These are phyloP conservation scores for Linanthus parryae DNA, from an alignment of 148 eudicot species.

Conservation along the genomic window DNA sequence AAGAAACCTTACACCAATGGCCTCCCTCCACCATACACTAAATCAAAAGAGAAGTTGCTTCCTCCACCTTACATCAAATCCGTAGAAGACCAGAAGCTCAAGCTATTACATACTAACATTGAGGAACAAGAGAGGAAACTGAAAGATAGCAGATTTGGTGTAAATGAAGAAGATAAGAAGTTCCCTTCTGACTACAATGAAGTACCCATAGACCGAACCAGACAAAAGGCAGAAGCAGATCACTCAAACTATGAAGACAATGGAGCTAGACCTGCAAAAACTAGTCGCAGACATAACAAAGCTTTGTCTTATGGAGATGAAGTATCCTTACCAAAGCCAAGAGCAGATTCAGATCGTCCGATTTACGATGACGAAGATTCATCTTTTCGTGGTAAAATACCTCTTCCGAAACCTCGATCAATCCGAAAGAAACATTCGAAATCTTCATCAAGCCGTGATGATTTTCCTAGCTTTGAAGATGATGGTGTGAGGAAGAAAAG, in stretches of 20 bases:
- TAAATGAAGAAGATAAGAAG: conserved; percentile 16
- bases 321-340: conserved; percentile 50
- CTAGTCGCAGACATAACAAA: conserved; percentile 24
- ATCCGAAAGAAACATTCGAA: conserved; percentile 49
- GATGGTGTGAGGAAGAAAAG: conserved; percentile 37
- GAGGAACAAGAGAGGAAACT: no score
- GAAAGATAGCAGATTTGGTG: conserved; percentile 29
- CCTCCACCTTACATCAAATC: conserved; percentile 81
- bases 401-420: conserved; percentile 63
- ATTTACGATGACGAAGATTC: conserved; percentile 37
- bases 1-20: conserved; percentile 31
- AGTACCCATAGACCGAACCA: conserved; percentile 24
- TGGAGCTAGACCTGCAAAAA: conserved; percentile 7
- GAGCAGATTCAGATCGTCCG: no score
- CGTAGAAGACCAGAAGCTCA: not conserved
- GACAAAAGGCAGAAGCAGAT: conserved; percentile 25
- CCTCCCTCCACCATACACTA: conserved; percentile 44
- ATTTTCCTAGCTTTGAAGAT: conserved; percentile 32
- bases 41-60: conserved; percentile 30
- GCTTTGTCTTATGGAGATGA: conserved; percentile 39
- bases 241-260: conserved; percentile 13
- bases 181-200: conserved; percentile 10
- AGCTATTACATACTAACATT: no score
- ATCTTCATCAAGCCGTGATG: conserved; percentile 29
- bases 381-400: conserved; percentile 37